Evolutionary conservation across 2,329 filamentous ascomycete genomes (phyloP).

Genomic region (Cercospora brassicicola): DNA sequence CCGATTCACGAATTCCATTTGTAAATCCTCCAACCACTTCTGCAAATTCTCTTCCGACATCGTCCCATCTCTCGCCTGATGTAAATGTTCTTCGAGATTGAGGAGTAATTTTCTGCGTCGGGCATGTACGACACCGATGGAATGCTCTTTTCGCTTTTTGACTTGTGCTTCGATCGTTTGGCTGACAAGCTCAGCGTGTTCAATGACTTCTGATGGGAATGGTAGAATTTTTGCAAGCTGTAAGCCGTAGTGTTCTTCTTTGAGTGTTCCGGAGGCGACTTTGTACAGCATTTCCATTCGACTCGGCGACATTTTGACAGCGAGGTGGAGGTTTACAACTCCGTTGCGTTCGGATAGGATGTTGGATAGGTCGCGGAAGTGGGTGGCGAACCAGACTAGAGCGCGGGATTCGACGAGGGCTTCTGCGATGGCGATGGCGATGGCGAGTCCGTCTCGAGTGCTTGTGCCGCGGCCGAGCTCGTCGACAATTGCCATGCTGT

Average conservation of each 20-base stretch:
- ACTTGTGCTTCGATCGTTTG: conserved; percentile 59
- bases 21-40: conserved; percentile 65
- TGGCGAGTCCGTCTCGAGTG: conserved; percentile 81
- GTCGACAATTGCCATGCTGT: conserved; percentile 71
- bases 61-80: conserved; percentile 64
- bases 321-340: conserved; percentile 79
- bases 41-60: conserved; percentile 65
- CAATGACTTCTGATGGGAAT: conserved; percentile 66
- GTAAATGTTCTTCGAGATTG: conserved; percentile 69
- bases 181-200: conserved; percentile 67
- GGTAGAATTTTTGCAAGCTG: conserved; percentile 73
- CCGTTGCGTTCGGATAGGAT: conserved; percentile 74
- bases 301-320: conserved; percentile 59
- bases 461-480: conserved; percentile 91
- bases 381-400: conserved; percentile 88
- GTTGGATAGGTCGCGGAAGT: conserved; percentile 79
- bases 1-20: conserved; percentile 69
- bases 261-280: conserved; percentile 68
- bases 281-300: conserved; percentile 88
- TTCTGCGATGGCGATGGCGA: conserved; percentile 87
- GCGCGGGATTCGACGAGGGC: conserved; percentile 75
- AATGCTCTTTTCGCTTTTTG: conserved; percentile 59
- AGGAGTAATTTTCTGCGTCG: conserved; percentile 72
- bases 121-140: conserved; percentile 59
- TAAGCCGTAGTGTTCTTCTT: conserved; percentile 79